phyloP scores from a whole-genome alignment of 106 monocot genomes.

The Apostasia shenzhenica region DNA sequence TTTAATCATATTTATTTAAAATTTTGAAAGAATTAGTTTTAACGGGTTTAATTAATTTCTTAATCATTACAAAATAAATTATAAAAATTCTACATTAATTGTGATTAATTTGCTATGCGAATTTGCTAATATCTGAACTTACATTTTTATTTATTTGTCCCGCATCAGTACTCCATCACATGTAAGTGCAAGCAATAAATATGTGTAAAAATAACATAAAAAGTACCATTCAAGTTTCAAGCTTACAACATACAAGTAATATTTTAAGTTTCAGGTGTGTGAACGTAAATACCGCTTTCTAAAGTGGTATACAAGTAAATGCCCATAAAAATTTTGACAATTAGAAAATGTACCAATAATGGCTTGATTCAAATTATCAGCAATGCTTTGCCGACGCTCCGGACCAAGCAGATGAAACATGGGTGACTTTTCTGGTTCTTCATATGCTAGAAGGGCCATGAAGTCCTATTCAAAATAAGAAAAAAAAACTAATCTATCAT shows the following conservation, averaged over 20 bases:
- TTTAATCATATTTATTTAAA: too few species aligned
- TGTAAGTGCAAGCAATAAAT: background rate
- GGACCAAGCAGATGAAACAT: conserved; percentile 83
- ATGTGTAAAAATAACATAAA: background rate
- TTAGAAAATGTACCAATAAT: conserved; percentile 58
- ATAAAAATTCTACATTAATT: too few species aligned
- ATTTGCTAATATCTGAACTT: too few species aligned
- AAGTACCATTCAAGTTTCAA: background rate
- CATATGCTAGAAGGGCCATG: conserved; percentile 82
- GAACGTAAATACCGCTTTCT: too few species aligned
- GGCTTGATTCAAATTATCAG: conserved; percentile 68
- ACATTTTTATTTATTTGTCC: too few species aligned
- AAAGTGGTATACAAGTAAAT: too few species aligned
- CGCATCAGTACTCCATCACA: too few species aligned
- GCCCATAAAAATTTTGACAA: background rate
- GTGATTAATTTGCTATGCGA: too few species aligned
- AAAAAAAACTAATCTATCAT: background rate
- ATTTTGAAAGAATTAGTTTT: too few species aligned
- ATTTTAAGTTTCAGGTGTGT: too few species aligned
- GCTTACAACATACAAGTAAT: background rate
- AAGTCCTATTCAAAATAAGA: conserved; percentile 45
- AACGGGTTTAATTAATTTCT: too few species aligned
- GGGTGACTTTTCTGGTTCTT: conserved; percentile 91
- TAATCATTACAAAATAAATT: too few species aligned
- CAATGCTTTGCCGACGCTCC: conserved; percentile 73